Percentiles rank a stretch among this genome's conserved stretches.
These are phyloP conservation scores for Coniochaeta sp. DNA, from an alignment of 2,329 filamentous ascomycete species.

Conservation along the genomic window DNA sequence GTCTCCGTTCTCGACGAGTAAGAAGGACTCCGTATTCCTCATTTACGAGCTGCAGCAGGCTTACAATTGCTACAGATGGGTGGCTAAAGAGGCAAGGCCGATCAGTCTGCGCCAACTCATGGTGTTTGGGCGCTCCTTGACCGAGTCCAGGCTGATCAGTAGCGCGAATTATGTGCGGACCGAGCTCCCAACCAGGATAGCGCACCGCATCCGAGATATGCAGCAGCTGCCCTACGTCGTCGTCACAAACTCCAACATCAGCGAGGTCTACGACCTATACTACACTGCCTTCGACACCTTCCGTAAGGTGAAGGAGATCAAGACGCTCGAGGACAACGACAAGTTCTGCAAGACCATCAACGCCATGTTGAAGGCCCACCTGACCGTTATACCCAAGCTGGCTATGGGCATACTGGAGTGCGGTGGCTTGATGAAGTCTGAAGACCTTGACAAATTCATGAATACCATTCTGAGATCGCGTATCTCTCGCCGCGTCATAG, in stretches of 20 bases:
- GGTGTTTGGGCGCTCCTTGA: slow-evolving; percentile 91
- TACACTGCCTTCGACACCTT: slow-evolving; percentile 93
- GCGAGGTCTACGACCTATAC: slow-evolving; percentile 93
- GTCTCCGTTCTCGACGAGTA: slow-evolving; percentile 59
- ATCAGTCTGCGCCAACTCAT: slow-evolving; percentile 95
- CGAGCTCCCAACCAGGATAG: slow-evolving; percentile 82
- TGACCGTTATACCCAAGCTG: slow-evolving; percentile 88
- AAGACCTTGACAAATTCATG: slow-evolving; percentile 89
- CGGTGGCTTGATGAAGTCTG: slow-evolving; percentile 69
- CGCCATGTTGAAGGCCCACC: slow-evolving; percentile 74
- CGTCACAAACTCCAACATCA: slow-evolving; percentile 89
- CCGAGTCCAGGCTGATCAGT: slow-evolving; percentile 80
- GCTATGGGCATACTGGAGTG: slow-evolving; percentile 93
- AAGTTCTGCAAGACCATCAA: slow-evolving; percentile 73
- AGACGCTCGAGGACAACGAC: slow-evolving; percentile 84
- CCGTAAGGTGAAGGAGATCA: slow-evolving; percentile 76
- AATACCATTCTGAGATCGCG: slow-evolving; percentile 85
- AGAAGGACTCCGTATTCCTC: slow-evolving; percentile 2
- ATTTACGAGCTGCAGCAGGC: slow-evolving; percentile 3
- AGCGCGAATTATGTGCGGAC: slow-evolving; percentile 97
- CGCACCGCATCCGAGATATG: slow-evolving; percentile 94
- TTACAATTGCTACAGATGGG: slow-evolving; percentile 59
- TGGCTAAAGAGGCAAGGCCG: slow-evolving; percentile 83
- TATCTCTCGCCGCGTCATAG: slow-evolving; percentile 92
- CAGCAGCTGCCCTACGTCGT: slow-evolving; percentile 94